Conservation (phyloP, 1,284 basidiomycete genomes). For the Ceratobasidium sp. region DNA sequence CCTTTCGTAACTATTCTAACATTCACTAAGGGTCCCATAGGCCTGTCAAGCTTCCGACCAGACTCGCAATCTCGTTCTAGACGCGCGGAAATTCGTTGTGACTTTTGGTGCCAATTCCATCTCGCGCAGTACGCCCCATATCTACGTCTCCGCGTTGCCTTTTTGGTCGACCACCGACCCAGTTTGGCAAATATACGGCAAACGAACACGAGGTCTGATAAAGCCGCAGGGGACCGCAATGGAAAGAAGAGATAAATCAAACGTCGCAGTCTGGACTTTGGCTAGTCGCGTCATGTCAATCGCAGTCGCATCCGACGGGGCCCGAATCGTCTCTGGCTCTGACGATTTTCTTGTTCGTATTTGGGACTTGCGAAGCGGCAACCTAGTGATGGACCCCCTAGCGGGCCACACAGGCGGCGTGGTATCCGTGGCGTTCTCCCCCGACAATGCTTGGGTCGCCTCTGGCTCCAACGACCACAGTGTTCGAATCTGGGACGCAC, state of each 20-base stretch:
- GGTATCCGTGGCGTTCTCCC: conserved; percentile 23
- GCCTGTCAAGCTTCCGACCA: neutral
- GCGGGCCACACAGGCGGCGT: neutral
- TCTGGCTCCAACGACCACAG: conserved; percentile 27
- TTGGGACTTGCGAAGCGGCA: neutral
- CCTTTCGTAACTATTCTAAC: neutral
- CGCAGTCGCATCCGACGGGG: neutral
- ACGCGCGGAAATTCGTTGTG: conserved; percentile 3
- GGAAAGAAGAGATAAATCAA: neutral
- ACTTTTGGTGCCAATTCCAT: neutral
- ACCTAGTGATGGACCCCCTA: neutral
- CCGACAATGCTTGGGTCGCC: neutral
- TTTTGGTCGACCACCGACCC: neutral
- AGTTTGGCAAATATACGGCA: neutral
- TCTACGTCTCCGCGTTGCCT: conserved; percentile 16
- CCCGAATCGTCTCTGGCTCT: neutral
- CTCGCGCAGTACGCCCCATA: conserved; percentile 22
- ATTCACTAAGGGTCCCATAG: neutral
- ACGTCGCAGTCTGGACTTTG: neutral
- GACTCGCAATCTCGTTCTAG: neutral
- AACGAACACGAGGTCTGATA: neutral
- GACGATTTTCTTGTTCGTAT: neutral
- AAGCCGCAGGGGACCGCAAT: neutral
- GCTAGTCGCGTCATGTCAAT: neutral
- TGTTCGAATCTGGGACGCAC: conserved; percentile 26